These are phyloP conservation scores for Penicillium odoratum DNA, from an alignment of 495 filamentous ascomycete genomes.

Conservation along the genomic window DNA sequence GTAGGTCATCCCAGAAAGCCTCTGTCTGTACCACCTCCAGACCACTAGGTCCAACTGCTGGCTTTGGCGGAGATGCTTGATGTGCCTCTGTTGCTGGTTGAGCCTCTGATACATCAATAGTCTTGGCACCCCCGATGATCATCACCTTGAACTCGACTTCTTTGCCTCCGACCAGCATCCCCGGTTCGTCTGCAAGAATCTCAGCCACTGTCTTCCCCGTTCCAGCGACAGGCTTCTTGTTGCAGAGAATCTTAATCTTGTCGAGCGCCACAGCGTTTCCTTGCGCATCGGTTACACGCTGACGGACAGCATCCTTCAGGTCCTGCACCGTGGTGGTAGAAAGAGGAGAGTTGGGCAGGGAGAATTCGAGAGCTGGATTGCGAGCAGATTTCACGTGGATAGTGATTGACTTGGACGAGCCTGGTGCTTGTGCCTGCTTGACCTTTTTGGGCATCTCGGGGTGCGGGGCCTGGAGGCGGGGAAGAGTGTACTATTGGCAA, in stretches of 20 bases:
- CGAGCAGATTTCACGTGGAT: slow-evolving; percentile 72
- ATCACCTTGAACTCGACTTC: slow-evolving; percentile 77
- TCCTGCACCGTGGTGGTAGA: slow-evolving; percentile 68
- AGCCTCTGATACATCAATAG: slow-evolving; percentile 26
- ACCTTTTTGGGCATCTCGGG: slow-evolving; percentile 53
- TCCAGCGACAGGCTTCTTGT: slow-evolving; percentile 79
- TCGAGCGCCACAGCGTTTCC: slow-evolving; percentile 45
- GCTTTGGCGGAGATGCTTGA: slow-evolving; percentile 36
- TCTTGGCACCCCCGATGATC: slow-evolving; percentile 68
- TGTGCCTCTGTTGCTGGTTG: slow-evolving; percentile 32
- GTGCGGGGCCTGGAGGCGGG: slow-evolving; percentile 47
- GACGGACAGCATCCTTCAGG: slow-evolving; percentile 63
- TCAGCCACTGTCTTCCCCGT: slow-evolving; percentile 52
- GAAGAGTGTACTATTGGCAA: slow-evolving; percentile 44
- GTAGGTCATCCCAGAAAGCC: slow-evolving; percentile 87
- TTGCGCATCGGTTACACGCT: slow-evolving; percentile 42
- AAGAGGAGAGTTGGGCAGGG: slow-evolving; percentile 57
- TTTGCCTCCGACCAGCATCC: slow-evolving; percentile 37
- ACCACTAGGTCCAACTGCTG: slow-evolving; percentile 57
- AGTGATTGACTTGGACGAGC: slow-evolving; percentile 50
- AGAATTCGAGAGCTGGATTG: slow-evolving; percentile 65
- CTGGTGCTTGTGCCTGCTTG: slow-evolving; percentile 40
- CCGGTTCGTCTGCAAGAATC: slow-evolving; percentile 46
- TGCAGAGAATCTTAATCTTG: slow-evolving; percentile 80
- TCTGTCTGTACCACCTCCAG: slow-evolving; percentile 62